Evolutionary conservation across 2,329 filamentous ascomycete species (phyloP), one percentile per base, ranked within the genome.

Genomic region (Scedosporium boydii): DNA sequence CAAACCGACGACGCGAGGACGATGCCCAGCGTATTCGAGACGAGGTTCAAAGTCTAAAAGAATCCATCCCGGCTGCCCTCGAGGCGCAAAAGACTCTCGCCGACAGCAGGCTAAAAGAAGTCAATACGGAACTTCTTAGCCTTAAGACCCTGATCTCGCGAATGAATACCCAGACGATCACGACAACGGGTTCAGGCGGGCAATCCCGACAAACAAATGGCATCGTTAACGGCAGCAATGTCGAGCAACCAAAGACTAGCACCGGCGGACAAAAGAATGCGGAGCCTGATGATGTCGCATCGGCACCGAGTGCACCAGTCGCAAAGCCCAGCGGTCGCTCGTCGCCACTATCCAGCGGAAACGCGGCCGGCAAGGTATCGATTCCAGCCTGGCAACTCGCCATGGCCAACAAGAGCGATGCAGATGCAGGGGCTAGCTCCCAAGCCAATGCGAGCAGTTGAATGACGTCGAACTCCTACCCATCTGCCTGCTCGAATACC

Each of bases 91-190:
- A 93, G 76, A 90, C 93, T 65, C 82, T 86, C 61, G 91, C 90
- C 27, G 93, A 98, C 71, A 83, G 80, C 67, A 83, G 92, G 58
- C 78, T 99, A 63, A 89, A 87, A 74, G 95, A 98, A 69, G 84
- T 99, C 67, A 90, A 90, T 67, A 84, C 82, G 6, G 95, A 99
- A 75, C 81, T 99, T 69, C 91, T 90, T 79, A 97, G 93, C 72
- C 78, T 99, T 69, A 98, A 97, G 82, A 90, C 90, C 2, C 80
- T 99, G 61, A 85, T 99, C 69, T 78, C 81, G 53, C 77, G 86
- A 64, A 82, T 87, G 81, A 79, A 75, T 61, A 69, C 76, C 10
- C 65, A 64, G 62, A 65, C 70, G 23, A 34, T 53, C 18, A 58
- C 69, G 4, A 63, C 72, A 3, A 69, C 74, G 7, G 64, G 71